These are phyloP conservation scores for Cephalotrichum gorgonifer DNA, from an alignment of 2,329 filamentous ascomycete species.

Conservation along the genomic window DNA sequence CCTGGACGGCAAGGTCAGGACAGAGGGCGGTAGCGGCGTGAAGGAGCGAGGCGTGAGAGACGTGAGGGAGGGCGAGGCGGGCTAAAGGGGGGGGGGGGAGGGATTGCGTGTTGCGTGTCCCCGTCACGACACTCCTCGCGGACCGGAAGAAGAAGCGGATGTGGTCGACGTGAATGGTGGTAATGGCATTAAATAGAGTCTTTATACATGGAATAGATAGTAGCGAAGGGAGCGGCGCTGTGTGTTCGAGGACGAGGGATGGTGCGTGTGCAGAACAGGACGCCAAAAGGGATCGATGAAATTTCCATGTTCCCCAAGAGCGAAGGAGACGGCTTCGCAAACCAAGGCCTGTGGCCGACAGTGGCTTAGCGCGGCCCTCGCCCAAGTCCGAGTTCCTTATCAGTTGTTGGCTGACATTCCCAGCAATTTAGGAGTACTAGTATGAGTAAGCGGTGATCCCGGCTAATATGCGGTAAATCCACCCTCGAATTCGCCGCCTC, in stretches of 20 bases:
- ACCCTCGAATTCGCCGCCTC: not conserved
- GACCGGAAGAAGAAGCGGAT: not conserved
- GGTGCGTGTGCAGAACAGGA: not conserved
- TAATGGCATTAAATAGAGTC: too few relatives aligned
- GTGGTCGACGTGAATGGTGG: too few relatives aligned
- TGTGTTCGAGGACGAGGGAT: not conserved
- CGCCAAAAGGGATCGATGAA: not conserved
- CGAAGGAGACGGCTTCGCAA: not conserved
- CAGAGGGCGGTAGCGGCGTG: slow-evolving; percentile 1
- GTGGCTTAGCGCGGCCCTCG: not conserved
- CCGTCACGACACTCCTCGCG: not conserved
- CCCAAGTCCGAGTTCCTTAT: not conserved
- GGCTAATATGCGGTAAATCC: not conserved
- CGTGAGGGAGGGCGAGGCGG: not conserved
- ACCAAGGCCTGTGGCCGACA: not conserved
- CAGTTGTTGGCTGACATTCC: not conserved
- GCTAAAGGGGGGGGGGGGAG: not conserved
- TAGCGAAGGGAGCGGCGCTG: not conserved
- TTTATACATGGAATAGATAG: too few relatives aligned
- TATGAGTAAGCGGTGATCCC: not conserved
- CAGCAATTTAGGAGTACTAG: not conserved
- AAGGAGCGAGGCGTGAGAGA: not conserved
- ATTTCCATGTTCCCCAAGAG: not conserved
- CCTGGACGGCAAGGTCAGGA: not conserved
- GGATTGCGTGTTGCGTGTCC: not conserved